phyloP scores from a whole-genome alignment of 306 rosid species.

The Malus orientalis region DNA sequence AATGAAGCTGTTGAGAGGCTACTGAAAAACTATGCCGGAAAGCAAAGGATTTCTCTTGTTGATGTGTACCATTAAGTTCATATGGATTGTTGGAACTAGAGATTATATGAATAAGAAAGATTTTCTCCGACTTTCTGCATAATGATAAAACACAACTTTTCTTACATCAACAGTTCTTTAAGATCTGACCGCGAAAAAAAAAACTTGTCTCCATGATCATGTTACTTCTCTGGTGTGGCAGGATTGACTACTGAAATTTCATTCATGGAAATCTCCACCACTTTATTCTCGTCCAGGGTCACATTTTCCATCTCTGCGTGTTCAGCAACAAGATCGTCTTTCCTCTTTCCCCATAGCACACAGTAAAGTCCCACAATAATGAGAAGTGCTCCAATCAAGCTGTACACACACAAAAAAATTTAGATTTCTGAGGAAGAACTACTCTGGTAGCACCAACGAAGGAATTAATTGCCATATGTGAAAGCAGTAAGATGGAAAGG shows the following conservation, averaged over 20 bases:
- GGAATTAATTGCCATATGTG: background rate
- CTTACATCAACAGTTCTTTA: background rate
- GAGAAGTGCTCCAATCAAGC: constrained; percentile 28
- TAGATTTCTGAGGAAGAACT: background rate
- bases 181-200: too few species aligned
- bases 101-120: background rate
- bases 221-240: background rate
- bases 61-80: background rate
- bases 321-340: background rate
- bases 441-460: background rate
- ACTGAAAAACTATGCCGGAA: constrained; percentile 56
- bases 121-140: background rate
- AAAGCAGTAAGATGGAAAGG: background rate
- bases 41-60: background rate
- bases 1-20: constrained; percentile 79
- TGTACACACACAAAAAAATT: background rate
- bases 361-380: constrained; percentile 21
- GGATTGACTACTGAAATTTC: background rate
- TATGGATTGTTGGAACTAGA: background rate
- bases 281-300: background rate
- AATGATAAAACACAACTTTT: background rate
- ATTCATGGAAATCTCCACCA: constrained; percentile 8
- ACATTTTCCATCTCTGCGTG: background rate
- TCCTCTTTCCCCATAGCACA: constrained; percentile 31
- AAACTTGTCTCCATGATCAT: background rate